Evolutionary conservation across 257 asterid species (phyloP), one percentile per base, ranked within the genome.

Genomic region (Rauvolfia tetraphylla): DNA sequence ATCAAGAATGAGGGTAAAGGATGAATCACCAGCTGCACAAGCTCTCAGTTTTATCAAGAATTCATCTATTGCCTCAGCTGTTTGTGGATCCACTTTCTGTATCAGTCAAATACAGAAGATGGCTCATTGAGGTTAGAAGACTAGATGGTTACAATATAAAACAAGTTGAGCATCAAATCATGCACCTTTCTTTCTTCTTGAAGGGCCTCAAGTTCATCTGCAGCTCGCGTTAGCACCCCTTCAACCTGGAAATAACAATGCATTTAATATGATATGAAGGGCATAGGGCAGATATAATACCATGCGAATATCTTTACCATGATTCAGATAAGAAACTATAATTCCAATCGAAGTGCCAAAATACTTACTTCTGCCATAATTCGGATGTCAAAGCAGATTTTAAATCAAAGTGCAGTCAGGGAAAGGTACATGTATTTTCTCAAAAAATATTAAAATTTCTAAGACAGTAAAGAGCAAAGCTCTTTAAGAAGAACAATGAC

Each of bases 131-230:
- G 51, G 14, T 81, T 78, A 34, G 8, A 48, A 33, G 39, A 72
- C 51, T 74, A 9, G 41, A 29, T 42, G 29, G 29, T 65, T 25
- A 36, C 73, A 46, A 36, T n/a, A 48, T 42, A 20, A 57, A 18
- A 41, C n/a, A 67, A 27, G 18, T 22, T 54, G 61, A 76, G 38
- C 75, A 77, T 34, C 66, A 76, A 84, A 73, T 33, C 3, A 68
- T 0, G 68, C 71, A 93, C 99, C 97, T 85, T 95, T 69, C 97
- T 87, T 84, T 95, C 99, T 71, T 88, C 99, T 82, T 95, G 98
- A 79, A 93, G 98, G 74, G 95, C 92, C 75, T 79, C 97, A 76
- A 95, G 80, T 63, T 78, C 98, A 73, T 93, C 87, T 3, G 89
- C 90, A 82, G 98, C 97, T 81, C 97, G 87, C 76, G 83, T 31